phyloP scores from a whole-genome alignment of 495 filamentous ascomycete species.

The Podospora conica region DNA sequence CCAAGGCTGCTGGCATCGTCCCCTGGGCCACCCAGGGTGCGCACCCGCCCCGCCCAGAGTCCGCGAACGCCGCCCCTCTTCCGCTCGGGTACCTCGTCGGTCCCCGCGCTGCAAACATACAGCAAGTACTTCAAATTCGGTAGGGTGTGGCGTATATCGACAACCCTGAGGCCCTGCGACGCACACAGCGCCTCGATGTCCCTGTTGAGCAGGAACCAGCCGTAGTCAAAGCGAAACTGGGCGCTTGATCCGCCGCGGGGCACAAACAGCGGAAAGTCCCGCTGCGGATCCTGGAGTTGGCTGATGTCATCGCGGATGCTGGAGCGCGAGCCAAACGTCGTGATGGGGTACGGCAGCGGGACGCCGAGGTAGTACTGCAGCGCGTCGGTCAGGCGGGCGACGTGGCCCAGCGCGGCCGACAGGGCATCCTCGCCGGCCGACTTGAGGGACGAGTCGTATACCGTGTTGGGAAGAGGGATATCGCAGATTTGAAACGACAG shows the following conservation, averaged over 20 bases:
- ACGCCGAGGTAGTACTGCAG: constrained; percentile 78
- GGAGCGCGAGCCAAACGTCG: constrained; percentile 62
- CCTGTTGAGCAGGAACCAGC: constrained; percentile 88
- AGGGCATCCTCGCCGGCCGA: constrained; percentile 54
- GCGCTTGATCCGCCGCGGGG: constrained; percentile 57
- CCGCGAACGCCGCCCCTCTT: constrained; percentile 73
- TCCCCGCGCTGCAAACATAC: constrained; percentile 74
- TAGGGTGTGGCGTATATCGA: constrained; percentile 85
- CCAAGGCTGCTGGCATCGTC: constrained; percentile 34
- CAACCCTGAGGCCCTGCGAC: constrained; percentile 63
- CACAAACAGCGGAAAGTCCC: constrained; percentile 74
- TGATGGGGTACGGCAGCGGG: constrained; percentile 75
- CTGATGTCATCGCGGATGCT: constrained; percentile 77
- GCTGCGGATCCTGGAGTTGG: constrained; percentile 52
- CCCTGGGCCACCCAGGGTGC: constrained; percentile 17
- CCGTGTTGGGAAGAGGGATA: constrained; percentile 70
- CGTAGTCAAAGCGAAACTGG: constrained; percentile 88
- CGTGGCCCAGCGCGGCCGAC: constrained; percentile 76
- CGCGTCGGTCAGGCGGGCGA: constrained; percentile 67
- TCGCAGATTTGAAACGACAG: constrained; percentile 73
- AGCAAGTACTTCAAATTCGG: constrained; percentile 92
- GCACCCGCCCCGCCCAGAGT: constrained; percentile 44
- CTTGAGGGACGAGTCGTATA: constrained; percentile 46
- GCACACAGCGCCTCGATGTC: constrained; percentile 80
- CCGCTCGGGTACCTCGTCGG: constrained; percentile 66